Evolutionary conservation across 2,329 filamentous ascomycete genomes (phyloP), one percentile per base, ranked within the genome.

Genomic region (Sporothrix globosa): DNA sequence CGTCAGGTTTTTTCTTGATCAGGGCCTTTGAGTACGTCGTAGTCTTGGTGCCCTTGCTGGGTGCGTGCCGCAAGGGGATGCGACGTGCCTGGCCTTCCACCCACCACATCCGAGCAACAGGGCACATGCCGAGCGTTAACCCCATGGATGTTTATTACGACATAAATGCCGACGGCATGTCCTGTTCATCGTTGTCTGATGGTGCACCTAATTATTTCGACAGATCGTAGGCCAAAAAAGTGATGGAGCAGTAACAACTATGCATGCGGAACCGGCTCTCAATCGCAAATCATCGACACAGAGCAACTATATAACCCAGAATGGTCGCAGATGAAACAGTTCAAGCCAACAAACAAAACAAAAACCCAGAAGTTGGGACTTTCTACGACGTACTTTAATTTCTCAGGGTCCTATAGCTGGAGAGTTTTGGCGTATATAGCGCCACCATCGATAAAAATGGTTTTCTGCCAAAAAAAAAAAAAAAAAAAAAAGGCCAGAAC

Each of bases 1-100:
- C 39, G 48, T 60, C 67, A 68, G 41, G 53, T 58, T 68, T 68
- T 68, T 67, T n/a, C n/a, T 34, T 9, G 41, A 4, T 44, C 48
- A 17, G 14, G 9, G 48, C 19, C 48, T 50, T n/a, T 48, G 41
- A 14, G n/a, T 41, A 14, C 39, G n/a, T 44, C 34, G 52, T 11
- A 4, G 17, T 41, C 10, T 41, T 9, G 39, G 39, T 41, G 30
- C 4, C 13, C 24, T 65, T 48, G 34, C 34, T 39, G 6, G 34
- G 34, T 34, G 34, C 9, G 21, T 39, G 53, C 53, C 67, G 53
- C n/a, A 24, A 56, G 21, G 21, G 24, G 19, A 60, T 68, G 53
- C 67, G 30, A 68, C 67, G 50, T 14, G 41, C 39, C 41, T 63
- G 58, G 41, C 4, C 39, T 46, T 63, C 58, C 60, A 65, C 50